Conservation (phyloP, 2,329 filamentous ascomycete genomes). For the Penicillium nordicum region DNA sequence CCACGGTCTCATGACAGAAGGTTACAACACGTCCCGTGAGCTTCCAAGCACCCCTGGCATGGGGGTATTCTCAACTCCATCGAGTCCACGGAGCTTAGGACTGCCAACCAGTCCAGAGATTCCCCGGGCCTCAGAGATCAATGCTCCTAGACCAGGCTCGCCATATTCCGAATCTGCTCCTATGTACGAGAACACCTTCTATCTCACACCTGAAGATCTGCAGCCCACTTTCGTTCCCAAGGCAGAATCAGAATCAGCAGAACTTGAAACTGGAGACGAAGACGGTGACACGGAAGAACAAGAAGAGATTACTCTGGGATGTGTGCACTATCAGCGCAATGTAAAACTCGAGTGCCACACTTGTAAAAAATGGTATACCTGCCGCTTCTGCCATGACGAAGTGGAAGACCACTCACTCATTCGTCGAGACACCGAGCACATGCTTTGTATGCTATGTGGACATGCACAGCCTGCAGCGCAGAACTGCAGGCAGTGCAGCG, state of each 20-base stretch:
- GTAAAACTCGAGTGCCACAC: constrained; percentile 92
- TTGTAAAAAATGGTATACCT: constrained; percentile 90
- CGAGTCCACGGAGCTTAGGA: constrained; percentile 25
- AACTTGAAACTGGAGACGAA: constrained; percentile 32
- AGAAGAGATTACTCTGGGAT: constrained; percentile 64
- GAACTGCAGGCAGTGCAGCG: constrained; percentile 71
- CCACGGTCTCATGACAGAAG: constrained; percentile 67
- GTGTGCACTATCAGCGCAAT: constrained; percentile 89
- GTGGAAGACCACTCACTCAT: constrained; percentile 75
- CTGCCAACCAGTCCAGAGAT: constrained; percentile 32
- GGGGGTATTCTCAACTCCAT: constrained; percentile 21
- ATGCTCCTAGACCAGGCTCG: constrained; percentile 28
- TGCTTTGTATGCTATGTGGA: constrained; percentile 95
- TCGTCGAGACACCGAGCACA: constrained; percentile 81
- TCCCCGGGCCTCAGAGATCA: constrained; percentile 24
- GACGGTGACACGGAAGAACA: constrained; percentile 47
- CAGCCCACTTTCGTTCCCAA: constrained; percentile 63
- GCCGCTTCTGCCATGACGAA: constrained; percentile 88
- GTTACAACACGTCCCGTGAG: constrained; percentile 53
- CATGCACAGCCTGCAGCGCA: constrained; percentile 80
- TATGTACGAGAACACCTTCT: constrained; percentile 35
- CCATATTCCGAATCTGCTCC: constrained; percentile 27
- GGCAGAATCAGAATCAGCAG: constrained; percentile 27
- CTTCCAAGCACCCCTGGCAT: constrained; percentile 4
- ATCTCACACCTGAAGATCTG: constrained; percentile 55